Evolutionary conservation across 345 rosid genomes (phyloP).

Genomic region (Citrus trifoliata): DNA sequence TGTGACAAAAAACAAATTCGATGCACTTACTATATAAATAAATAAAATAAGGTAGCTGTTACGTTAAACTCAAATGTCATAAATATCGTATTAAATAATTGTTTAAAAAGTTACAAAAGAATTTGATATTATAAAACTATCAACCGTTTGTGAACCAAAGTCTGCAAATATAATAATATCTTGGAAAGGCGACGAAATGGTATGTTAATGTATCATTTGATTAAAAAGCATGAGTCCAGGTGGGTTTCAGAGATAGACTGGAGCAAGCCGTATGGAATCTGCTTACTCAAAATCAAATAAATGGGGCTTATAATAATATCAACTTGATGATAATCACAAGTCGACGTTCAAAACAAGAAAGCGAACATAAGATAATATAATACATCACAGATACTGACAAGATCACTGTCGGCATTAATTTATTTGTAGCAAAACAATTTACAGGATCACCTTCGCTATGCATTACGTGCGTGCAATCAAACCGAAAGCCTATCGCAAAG

Average conservation of each 20-base stretch:
- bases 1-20: too few species aligned
- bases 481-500: background rate
- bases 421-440: too few species aligned
- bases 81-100: too few species aligned
- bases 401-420: too few species aligned
- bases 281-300: background rate
- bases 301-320: background rate
- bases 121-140: too few species aligned
- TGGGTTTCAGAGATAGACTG: background rate
- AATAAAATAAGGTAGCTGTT: too few species aligned
- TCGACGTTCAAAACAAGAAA: background rate
- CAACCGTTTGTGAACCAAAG: background rate
- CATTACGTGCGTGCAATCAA: background rate
- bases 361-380: background rate
- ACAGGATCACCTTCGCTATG: background rate
- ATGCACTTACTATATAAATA: too few species aligned
- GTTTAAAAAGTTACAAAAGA: too few species aligned
- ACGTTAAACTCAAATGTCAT: too few species aligned
- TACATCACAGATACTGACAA: too few species aligned
- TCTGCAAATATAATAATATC: background rate
- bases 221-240: background rate
- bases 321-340: background rate
- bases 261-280: slow-evolving; percentile 3
- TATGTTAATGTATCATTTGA: background rate
- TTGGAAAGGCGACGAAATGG: background rate